These are phyloP conservation scores for Wickerhamomyces tratensis DNA, from an alignment of 805 yeast genomes.

Conservation along the genomic window DNA sequence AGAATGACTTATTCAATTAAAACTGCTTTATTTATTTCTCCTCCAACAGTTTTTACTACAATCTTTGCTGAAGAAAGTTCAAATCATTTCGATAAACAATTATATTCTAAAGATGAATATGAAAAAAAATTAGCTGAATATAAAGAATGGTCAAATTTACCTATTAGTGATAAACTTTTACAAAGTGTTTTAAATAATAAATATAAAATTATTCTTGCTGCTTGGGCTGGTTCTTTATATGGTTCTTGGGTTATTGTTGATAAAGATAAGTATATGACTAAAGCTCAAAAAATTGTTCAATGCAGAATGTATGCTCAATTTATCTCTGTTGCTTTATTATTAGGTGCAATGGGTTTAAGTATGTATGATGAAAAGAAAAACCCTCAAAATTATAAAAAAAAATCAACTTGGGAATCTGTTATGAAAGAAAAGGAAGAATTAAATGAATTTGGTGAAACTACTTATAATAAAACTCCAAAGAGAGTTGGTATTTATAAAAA, in stretches of 20 bases:
- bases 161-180: constrained; percentile 38
- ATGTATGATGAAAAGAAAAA: constrained; percentile 53
- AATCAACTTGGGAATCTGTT: background rate
- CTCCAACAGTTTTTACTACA: constrained; percentile 53
- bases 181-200: constrained; percentile 44
- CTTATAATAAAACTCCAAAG: background rate
- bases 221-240: constrained; percentile 74
- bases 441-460: background rate
- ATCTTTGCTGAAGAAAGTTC: constrained; percentile 69
- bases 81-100: constrained; percentile 47
- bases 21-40: constrained; percentile 59
- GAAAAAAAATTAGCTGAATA: constrained; percentile 34
- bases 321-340: constrained; percentile 57
- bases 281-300: constrained; percentile 73
- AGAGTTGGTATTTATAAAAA: background rate
- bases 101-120: constrained; percentile 39
- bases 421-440: background rate
- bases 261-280: constrained; percentile 65
- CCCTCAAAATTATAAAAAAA: constrained; percentile 25
- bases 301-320: constrained; percentile 91
- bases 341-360: constrained; percentile 59
- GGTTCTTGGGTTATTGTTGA: constrained; percentile 73
- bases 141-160: constrained; percentile 40
- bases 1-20: constrained; percentile 44
- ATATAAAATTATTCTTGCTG: constrained; percentile 56